Evolutionary conservation across 2,329 filamentous ascomycete genomes (phyloP), one percentile per base, ranked within the genome.

Genomic region (Tetracladium maxilliforme): DNA sequence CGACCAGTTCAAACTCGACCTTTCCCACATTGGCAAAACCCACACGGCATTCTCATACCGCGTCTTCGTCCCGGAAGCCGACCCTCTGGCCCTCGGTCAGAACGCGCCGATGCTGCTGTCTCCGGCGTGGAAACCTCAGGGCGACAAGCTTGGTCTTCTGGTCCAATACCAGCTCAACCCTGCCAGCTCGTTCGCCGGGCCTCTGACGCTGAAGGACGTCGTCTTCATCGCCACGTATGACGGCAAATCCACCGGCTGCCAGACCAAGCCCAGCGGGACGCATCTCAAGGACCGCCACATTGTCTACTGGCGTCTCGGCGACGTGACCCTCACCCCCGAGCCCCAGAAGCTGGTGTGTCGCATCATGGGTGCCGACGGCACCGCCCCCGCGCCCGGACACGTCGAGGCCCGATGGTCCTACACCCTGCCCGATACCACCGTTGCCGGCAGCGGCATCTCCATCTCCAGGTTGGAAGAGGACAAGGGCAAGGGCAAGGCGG

Each of bases 21-120:
- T 90, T 6, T 61, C 71, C 10, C 71, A 75, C 43, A 66, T 94
- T 34, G 54, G 61, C 32, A 71, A 75, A 39, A 75, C 81, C 2
- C 67, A 76, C 0, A 73, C 87, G 6, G 87, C 78, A 6, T 95
- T 98, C 56, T 92, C 90, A 31, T 98, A 95, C 49, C 80, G 86
- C 41, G 61, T 94, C 8, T 81, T 90, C 37, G 52, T 80, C 16
- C 73, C 84, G 16, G 60, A 68, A 11, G 44, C 52, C 18, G 61
- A 58, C 29, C 45, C 64, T 10, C 52, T n/a, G n/a, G n/a, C n/a
- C n/a, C n/a, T n/a, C n/a, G n/a, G 62, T 7, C 43, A 56, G 5
- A 66, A 69, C 37, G 64, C 64, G 7, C 75, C 76, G 1, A 50
- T 81, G 9, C 55, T 75, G 11, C 53, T 80, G 22, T 64, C 59